Percentiles rank a stretch among this genome's conserved stretches.
Conservation (phyloP, 2,329 filamentous ascomycete genomes). For the Penicillium frequentans region DNA sequence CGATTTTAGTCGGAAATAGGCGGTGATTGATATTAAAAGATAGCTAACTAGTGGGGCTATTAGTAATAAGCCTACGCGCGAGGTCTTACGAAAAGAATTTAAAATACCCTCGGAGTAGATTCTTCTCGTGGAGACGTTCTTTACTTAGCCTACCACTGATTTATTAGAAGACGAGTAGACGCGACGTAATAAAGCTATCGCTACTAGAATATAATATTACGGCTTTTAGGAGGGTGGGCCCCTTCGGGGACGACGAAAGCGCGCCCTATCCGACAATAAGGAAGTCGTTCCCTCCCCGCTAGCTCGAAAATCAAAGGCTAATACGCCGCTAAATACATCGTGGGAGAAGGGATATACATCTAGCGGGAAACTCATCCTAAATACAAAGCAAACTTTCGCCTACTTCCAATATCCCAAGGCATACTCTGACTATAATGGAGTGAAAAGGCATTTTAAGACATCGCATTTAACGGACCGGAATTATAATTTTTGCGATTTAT, state of each 20-base stretch:
- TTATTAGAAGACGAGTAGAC: conserved; percentile 23
- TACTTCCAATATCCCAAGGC: conserved; percentile 22
- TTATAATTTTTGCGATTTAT: conserved; percentile 22
- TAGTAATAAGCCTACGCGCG: conserved; percentile 7
- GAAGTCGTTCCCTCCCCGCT: too few species aligned
- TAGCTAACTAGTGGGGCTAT: conserved; percentile 5
- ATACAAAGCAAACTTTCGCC: conserved; percentile 8
- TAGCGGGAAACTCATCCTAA: conserved; percentile 8
- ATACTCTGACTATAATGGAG: conserved; percentile 20
- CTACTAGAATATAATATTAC: conserved; percentile 20
- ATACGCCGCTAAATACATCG: neutral
- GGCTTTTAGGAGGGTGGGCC: conserved; percentile 18
- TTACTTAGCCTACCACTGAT: conserved; percentile 21
- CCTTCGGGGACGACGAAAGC: conserved; percentile 10
- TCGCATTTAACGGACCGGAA: conserved; percentile 18
- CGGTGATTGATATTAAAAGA: conserved; percentile 7
- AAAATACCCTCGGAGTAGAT: conserved; percentile 20
- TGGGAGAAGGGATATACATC: conserved; percentile 8
- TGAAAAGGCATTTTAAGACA: conserved; percentile 21
- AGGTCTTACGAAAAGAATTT: conserved; percentile 12
- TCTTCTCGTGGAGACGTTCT: conserved; percentile 21
- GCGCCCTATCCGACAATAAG: neutral
- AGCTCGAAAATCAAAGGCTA: too few species aligned
- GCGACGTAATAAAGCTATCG: conserved; percentile 15
- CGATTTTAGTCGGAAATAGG: conserved; percentile 4